Conservation (phyloP, 352 stramenopile genomes). For the Phytopythium aichiense region DNA sequence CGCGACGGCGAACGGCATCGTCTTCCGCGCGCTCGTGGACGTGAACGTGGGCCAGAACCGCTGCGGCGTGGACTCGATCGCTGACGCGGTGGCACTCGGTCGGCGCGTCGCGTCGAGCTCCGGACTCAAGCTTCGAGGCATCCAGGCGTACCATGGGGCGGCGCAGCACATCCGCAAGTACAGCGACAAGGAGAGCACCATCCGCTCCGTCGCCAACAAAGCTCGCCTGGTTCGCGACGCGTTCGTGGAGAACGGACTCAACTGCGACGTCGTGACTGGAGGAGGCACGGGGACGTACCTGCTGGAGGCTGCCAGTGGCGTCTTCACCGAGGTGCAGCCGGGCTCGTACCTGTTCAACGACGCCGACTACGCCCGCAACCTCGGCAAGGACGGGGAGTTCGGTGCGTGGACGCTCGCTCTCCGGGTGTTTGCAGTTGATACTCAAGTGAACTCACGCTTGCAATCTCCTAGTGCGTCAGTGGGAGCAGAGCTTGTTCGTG, state of each 20-base stretch:
- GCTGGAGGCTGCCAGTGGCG: conserved; percentile 47
- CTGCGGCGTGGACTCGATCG: conserved; percentile 55
- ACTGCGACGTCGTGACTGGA: conserved; percentile 63
- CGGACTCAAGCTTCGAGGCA: conserved; percentile 37
- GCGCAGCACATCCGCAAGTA: conserved; percentile 69
- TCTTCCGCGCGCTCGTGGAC: conserved; percentile 60
- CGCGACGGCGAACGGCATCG: conserved; percentile 17
- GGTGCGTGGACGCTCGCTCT: neutral
- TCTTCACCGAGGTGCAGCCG: conserved; percentile 77
- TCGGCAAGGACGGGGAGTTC: conserved; percentile 28
- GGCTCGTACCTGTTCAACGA: conserved; percentile 81
- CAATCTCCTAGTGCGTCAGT: conserved; percentile 25
- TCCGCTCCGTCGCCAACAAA: conserved; percentile 34
- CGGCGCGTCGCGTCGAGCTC: conserved; percentile 20
- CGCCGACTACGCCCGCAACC: conserved; percentile 61
- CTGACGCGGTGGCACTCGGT: conserved; percentile 41
- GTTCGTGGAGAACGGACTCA: conserved; percentile 23
- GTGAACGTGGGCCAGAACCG: conserved; percentile 74
- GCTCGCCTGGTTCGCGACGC: conserved; percentile 35
- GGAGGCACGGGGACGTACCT: conserved; percentile 68
- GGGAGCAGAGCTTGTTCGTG: conserved; percentile 66
- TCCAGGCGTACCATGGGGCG: conserved; percentile 72
- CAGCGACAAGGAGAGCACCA: conserved; percentile 41
- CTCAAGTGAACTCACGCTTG: neutral
- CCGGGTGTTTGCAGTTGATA: neutral